Evolutionary conservation across 2,329 filamentous ascomycete genomes (phyloP).

Genomic region (Fusarium tupiense): DNA sequence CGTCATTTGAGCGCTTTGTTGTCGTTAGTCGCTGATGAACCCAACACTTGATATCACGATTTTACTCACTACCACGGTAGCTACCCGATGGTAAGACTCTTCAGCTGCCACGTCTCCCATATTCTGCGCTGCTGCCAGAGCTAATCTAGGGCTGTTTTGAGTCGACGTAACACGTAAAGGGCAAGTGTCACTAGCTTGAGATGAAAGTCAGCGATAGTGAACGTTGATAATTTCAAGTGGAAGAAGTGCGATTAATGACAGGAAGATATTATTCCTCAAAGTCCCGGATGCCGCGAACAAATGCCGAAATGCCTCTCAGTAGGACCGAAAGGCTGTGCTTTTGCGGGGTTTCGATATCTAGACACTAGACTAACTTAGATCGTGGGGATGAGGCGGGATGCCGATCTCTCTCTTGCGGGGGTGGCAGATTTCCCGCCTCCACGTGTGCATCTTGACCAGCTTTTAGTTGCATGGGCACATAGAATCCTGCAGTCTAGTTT

Average conservation of each 20-base stretch:
- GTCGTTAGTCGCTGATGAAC: not conserved
- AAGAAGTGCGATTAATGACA: not conserved
- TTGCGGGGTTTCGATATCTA: not conserved
- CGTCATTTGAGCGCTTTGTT: constrained; percentile 5
- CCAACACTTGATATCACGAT: not conserved
- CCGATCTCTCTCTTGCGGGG: not conserved
- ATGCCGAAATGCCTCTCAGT: not conserved
- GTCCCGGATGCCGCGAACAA: not conserved
- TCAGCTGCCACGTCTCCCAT: not conserved
- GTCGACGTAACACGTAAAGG: not conserved
- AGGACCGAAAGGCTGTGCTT: not conserved
- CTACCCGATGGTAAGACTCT: not conserved
- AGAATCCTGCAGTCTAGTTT: not conserved
- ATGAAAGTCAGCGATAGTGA: not conserved
- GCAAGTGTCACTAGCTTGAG: too few species aligned
- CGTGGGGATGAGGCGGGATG: not conserved
- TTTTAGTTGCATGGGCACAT: not conserved
- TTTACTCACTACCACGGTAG: not conserved
- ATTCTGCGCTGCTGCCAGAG: not conserved
- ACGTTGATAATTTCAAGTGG: not conserved
- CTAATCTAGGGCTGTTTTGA: too few species aligned
- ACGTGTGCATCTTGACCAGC: not conserved
- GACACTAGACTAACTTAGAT: not conserved
- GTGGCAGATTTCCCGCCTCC: constrained; percentile 7
- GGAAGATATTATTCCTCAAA: not conserved